Conservation (phyloP, 2,329 filamentous ascomycete genomes). For the Nemania bipapillata region DNA sequence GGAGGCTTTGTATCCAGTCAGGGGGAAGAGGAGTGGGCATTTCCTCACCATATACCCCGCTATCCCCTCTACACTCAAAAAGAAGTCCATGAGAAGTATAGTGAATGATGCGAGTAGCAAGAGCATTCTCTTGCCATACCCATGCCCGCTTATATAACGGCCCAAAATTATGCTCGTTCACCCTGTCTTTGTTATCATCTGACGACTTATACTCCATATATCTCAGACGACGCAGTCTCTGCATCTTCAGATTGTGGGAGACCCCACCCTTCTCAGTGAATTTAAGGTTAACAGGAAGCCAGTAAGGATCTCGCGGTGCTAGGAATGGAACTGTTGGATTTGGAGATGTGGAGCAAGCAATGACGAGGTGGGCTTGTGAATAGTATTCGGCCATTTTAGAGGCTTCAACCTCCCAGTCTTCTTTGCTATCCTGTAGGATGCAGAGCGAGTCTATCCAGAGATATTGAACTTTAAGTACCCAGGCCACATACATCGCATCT, state of each 20-base stretch:
- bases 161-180: slow-evolving; percentile 7
- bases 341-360: slow-evolving; percentile 10
- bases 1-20: slow-evolving; percentile 15
- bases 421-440: neutral
- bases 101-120: slow-evolving; percentile 17
- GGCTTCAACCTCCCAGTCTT: slow-evolving; percentile 15
- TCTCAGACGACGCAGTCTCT: slow-evolving; percentile 9
- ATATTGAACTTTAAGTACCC: neutral
- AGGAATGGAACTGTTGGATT: slow-evolving; percentile 17
- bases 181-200: slow-evolving; percentile 10
- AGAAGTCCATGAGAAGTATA: slow-evolving; percentile 7
- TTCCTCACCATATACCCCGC: slow-evolving; percentile 10
- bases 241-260: slow-evolving; percentile 1
- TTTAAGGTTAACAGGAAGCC: slow-evolving; percentile 5
- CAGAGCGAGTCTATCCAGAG: slow-evolving; percentile 11
- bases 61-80: slow-evolving; percentile 10
- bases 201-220: slow-evolving; percentile 2
- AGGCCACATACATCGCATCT: neutral
- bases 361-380: slow-evolving; percentile 9
- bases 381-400: slow-evolving; percentile 16
- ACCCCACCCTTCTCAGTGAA: neutral
- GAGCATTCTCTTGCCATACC: slow-evolving; percentile 21
- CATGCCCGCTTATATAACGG: slow-evolving; percentile 4
- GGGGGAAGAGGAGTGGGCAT: slow-evolving; percentile 5
- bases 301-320: slow-evolving; percentile 6